Percentiles rank a stretch among this genome's conserved stretches.
Conservation (phyloP, 208 protist species). For the Crithidia expoeki region DNA sequence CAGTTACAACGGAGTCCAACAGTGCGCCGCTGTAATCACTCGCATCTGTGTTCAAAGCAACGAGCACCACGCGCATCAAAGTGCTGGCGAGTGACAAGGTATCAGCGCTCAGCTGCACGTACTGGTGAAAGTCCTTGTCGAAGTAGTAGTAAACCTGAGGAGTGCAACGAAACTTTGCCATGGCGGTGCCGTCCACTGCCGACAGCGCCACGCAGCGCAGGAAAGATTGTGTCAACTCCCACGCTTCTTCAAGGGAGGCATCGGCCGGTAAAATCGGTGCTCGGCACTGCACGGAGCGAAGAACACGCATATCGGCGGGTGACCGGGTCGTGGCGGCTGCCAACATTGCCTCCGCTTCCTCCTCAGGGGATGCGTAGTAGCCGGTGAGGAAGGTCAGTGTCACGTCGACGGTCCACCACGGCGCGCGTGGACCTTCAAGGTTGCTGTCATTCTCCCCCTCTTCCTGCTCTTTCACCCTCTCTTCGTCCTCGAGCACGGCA, state of each 20-base stretch:
- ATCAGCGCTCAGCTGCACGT: slow-evolving; percentile 43
- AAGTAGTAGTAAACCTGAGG: slow-evolving; percentile 55
- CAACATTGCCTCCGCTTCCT: slow-evolving; percentile 22
- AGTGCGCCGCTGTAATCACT: background rate
- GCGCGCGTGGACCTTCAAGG: background rate
- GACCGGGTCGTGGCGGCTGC: slow-evolving; percentile 14
- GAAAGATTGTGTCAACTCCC: slow-evolving; percentile 31
- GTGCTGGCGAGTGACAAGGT: slow-evolving; percentile 36
- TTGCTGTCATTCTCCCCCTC: background rate
- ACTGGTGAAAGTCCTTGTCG: slow-evolving; percentile 50
- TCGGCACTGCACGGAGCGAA: slow-evolving; percentile 30
- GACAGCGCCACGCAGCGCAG: slow-evolving; percentile 32
- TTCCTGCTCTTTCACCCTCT: background rate
- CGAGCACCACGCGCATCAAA: slow-evolving; percentile 39
- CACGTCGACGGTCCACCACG: slow-evolving; percentile 40
- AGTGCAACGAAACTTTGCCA: slow-evolving; percentile 11
- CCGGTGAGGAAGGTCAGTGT: slow-evolving; percentile 1
- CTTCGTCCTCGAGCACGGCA: background rate
- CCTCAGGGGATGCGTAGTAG: slow-evolving; percentile 1
- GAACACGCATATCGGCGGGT: slow-evolving; percentile 20
- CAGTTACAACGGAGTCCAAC: background rate
- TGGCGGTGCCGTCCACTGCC: slow-evolving; percentile 10
- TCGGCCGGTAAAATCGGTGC: slow-evolving; percentile 32
- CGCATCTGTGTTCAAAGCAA: background rate
- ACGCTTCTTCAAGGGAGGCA: slow-evolving; percentile 19